These are phyloP conservation scores for Colletotrichum eremochloae DNA, from an alignment of 2,329 filamentous ascomycete species.

Conservation along the genomic window DNA sequence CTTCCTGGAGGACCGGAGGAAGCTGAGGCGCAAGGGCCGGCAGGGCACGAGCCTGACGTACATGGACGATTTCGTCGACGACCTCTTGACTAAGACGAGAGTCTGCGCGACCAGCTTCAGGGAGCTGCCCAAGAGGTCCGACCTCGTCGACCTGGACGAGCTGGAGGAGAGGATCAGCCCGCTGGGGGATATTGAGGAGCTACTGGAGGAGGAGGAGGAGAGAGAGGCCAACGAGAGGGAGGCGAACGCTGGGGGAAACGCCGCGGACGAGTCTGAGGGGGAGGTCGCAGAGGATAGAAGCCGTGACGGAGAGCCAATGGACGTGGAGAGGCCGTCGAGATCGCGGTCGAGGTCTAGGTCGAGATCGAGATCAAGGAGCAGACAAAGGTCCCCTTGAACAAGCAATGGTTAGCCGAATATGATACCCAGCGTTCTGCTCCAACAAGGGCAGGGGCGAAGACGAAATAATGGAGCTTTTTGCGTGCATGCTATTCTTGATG, in stretches of 20 bases:
- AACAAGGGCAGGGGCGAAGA: background rate
- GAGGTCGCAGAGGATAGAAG: slow-evolving; percentile 50
- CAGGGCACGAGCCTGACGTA: slow-evolving; percentile 82
- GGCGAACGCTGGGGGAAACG: slow-evolving; percentile 46
- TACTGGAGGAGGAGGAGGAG: slow-evolving; percentile 70
- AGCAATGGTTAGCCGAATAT: background rate
- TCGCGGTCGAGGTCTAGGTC: slow-evolving; percentile 39
- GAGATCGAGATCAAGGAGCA: slow-evolving; percentile 35
- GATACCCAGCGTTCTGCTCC: slow-evolving; percentile 29
- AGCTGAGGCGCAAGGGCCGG: slow-evolving; percentile 82
- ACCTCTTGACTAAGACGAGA: slow-evolving; percentile 87
- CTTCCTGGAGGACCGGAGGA: slow-evolving; percentile 83
- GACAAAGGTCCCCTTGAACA: slow-evolving; percentile 24
- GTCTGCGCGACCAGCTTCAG: slow-evolving; percentile 93
- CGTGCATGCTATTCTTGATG: background rate
- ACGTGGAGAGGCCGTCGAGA: slow-evolving; percentile 50
- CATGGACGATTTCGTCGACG: slow-evolving; percentile 94
- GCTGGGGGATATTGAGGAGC: slow-evolving; percentile 81
- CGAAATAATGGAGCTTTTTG: background rate
- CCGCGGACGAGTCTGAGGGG: slow-evolving; percentile 56
- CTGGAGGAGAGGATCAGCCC: slow-evolving; percentile 89
- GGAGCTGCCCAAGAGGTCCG: slow-evolving; percentile 86
- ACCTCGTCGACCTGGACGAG: slow-evolving; percentile 89
- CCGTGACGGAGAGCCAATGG: slow-evolving; percentile 49
- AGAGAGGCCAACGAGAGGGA: slow-evolving; percentile 46